phyloP scores from a whole-genome alignment of 106 monocot species.

The Acorus calamus region DNA sequence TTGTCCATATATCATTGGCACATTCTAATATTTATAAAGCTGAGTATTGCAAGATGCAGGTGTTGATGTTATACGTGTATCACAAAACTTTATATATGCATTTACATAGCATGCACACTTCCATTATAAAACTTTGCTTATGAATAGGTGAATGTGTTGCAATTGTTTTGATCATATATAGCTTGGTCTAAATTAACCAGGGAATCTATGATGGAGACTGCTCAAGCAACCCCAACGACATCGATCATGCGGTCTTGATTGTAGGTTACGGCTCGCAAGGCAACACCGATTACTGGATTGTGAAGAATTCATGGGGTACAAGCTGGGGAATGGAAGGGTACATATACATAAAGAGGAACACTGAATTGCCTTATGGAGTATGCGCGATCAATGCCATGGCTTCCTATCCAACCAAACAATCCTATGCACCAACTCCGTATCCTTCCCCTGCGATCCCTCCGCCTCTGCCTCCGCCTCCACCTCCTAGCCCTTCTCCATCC shows the following conservation, averaged over 20 bases:
- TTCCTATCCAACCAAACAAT: slow-evolving; percentile 38
- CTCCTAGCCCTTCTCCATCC: slow-evolving; percentile 26
- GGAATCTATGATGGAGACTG: slow-evolving; percentile 45
- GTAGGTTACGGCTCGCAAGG: slow-evolving; percentile 35
- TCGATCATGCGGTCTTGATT: slow-evolving; percentile 43
- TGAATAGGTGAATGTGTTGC: too few relatives aligned
- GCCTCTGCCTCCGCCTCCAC: too few relatives aligned
- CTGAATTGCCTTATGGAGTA: slow-evolving; percentile 23
- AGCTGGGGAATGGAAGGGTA: slow-evolving; percentile 44
- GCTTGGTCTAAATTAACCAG: slow-evolving; percentile 3
- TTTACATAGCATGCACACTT: too few relatives aligned
- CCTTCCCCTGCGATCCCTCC: slow-evolving; percentile 7
- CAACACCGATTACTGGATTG: slow-evolving; percentile 37
- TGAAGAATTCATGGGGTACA: slow-evolving; percentile 44
- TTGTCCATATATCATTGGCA: too few relatives aligned
- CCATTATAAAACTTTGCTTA: too few relatives aligned
- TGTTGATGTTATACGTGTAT: too few relatives aligned
- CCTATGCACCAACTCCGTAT: slow-evolving; percentile 10
- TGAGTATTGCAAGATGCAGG: too few relatives aligned
- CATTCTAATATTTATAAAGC: too few relatives aligned
- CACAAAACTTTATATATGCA: too few relatives aligned
- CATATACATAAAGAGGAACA: slow-evolving; percentile 33
- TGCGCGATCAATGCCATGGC: slow-evolving; percentile 45
- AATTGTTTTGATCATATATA: too few relatives aligned
- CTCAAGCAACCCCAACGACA: slow-evolving; percentile 36